Base-by-base conservation (phyloP, 2,329 filamentous ascomycete species). In the Botryosphaeria agaves region DNA sequence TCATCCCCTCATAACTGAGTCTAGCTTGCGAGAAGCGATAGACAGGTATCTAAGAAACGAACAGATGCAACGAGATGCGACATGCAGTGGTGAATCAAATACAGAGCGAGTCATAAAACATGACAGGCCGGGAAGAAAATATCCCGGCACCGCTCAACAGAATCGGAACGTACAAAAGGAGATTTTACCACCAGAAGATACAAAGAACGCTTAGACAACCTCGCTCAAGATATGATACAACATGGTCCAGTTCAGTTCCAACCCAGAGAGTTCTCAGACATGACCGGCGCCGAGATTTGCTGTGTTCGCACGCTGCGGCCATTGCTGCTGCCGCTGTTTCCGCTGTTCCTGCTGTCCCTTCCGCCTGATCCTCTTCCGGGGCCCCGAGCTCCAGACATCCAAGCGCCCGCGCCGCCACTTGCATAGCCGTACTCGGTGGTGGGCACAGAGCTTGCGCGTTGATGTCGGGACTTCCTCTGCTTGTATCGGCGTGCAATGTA, bases 211-310 rank as follows among this genome's bases (percentile, higher is more conserved):
- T 7, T 23, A 7, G 7, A 7, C 20, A 23, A 7, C 7, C 7
- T 7, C 12, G 12, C 7, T 23, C 20, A 7, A 12, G 7, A 23
- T 23, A 23, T 23, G 20, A 14, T 14, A 14, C 12, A 28, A 14
- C 11, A 7, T 9, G 11, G 11, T 31, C 18, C 14, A 26, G 23
- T 45, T 72, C 66, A 94, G 62, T 91, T 92, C 85, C 85, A 94
- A 45, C 85, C 85, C 41, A 94, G 69, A 30, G 83, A 92, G 66
- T 94, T 94, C 62, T 91, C 84, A 3, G 84, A 78, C 53, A 85
- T 85, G 38, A 93, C 79, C 3, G 85, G 85, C 19, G 82, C 81
- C 37, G 81, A 91, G 51, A 94, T 93, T 55, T 76, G 70, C 46
- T 73, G 67, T 32, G 73, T 75, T 37, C 75, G 60, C 32, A 70